Evolutionary conservation across 108 stramenopile genomes (phyloP), one percentile per base, ranked within the genome.

Genomic region (Skeletonema potamos): DNA sequence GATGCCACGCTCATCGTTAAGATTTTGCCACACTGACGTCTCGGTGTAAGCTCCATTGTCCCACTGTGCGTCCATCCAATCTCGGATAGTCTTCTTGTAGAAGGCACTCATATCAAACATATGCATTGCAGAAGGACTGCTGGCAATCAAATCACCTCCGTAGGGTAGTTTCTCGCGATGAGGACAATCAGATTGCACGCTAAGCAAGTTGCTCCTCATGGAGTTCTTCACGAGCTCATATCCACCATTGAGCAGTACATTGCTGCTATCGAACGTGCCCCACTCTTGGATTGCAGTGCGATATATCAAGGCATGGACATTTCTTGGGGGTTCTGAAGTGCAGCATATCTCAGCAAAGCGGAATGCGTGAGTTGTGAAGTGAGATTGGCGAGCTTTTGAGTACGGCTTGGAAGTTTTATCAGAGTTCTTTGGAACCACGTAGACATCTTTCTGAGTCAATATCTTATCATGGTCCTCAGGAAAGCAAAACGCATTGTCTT

Each of bases 141-240:
- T 65, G n/a, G 77, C 81, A 8, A 85, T 54, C 34, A 73, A 64
- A 62, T 82, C 84, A 1, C 81, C 84, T 11, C 77, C 73, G 60
- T 85, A 85, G 8, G 72, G 68, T 13, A 82, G 69, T 20, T 82
- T 78, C 57, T 85, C 84, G 17, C 84, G 72, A 34, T 85, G 84
- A 24, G 84, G 84, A 63, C 84, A 85, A 30, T 85, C 84, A 26
- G 73, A 75, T 56, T 85, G 84, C 34, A 85, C 73, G 48, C 81
- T 70, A 34, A 85, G 33, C 77, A 82, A 79, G 55, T 85, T 85
- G 62, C 68, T 70, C 17, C 36, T 39, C 68, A 77, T 44, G 13
- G 76, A 51, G 66, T 77, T 77, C 33, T 62, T 77, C 6, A 77
- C 63, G 6, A 77, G 30, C 43, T 77, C 76, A 24, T 77, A 77